phyloP scores from a whole-genome alignment of 2,329 filamentous ascomycete genomes.

The Calonectria pauciramosa region DNA sequence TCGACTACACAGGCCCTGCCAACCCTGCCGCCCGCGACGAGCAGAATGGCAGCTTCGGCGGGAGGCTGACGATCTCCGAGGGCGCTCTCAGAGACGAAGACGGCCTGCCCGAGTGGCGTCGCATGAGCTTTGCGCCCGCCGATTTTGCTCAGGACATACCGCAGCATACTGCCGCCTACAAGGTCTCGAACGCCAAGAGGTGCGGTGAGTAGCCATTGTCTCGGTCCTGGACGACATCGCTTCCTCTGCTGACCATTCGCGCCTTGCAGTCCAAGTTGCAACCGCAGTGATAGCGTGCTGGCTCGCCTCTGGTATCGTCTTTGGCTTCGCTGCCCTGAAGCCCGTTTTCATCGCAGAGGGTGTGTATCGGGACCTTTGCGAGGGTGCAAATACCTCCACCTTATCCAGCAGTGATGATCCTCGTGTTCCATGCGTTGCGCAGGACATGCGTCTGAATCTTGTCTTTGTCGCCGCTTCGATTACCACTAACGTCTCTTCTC shows the following conservation, averaged over 20 bases:
- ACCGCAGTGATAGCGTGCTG: slow-evolving; percentile 80
- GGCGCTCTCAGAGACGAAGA: slow-evolving; percentile 9
- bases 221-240: background rate
- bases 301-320: slow-evolving; percentile 82
- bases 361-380: slow-evolving; percentile 76
- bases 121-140: slow-evolving; percentile 46
- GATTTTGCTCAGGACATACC: slow-evolving; percentile 44
- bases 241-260: background rate
- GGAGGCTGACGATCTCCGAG: background rate
- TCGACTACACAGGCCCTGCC: slow-evolving; percentile 53
- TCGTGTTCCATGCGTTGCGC: slow-evolving; percentile 60
- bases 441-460: slow-evolving; percentile 76
- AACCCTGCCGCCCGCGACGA: slow-evolving; percentile 19
- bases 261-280: slow-evolving; percentile 73
- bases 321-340: slow-evolving; percentile 87
- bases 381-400: slow-evolving; percentile 36
- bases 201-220: slow-evolving; percentile 35
- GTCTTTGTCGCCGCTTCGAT: slow-evolving; percentile 94
- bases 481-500: slow-evolving; percentile 85
- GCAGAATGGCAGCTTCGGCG: background rate
- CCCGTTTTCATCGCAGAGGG: slow-evolving; percentile 82
- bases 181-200: slow-evolving; percentile 45
- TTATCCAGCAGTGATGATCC: slow-evolving; percentile 44
- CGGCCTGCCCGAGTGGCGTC: slow-evolving; percentile 41
- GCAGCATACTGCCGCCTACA: slow-evolving; percentile 46